These are phyloP conservation scores for Solanum lycopersicoides DNA, from an alignment of 257 asterid genomes.

Conservation along the genomic window DNA sequence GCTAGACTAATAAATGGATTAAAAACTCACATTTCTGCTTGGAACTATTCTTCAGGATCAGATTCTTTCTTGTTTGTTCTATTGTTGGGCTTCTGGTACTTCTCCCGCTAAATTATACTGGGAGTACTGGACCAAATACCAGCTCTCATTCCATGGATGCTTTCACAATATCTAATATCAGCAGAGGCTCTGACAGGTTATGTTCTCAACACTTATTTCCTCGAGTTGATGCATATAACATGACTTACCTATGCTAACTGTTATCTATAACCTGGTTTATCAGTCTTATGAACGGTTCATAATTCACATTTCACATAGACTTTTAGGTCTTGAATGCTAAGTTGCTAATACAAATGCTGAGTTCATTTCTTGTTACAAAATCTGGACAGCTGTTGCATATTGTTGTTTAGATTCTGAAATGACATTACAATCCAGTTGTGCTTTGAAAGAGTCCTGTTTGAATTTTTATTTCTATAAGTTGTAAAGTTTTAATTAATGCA, in stretches of 20 bases:
- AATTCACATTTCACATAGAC: background rate
- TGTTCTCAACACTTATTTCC: background rate
- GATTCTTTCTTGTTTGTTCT: constrained; percentile 64
- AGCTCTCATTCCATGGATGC: constrained; percentile 53
- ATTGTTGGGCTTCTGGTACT: constrained; percentile 51
- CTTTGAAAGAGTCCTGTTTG: background rate
- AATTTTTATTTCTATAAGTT: background rate
- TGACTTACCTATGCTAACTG: background rate
- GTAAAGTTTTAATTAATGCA: background rate
- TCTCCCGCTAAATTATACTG: constrained; percentile 73
- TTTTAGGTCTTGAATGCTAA: background rate
- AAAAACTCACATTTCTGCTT: background rate
- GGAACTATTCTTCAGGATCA: constrained; percentile 53
- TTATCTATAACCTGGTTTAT: background rate
- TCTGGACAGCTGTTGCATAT: background rate
- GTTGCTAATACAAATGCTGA: background rate
- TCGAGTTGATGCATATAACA: background rate
- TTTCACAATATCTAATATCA: constrained; percentile 73
- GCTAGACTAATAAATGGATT: background rate
- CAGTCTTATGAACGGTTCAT: background rate
- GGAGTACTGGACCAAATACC: constrained; percentile 18
- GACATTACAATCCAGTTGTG: background rate
- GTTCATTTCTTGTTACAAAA: background rate
- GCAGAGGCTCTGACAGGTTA: constrained; percentile 71
- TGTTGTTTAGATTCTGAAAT: background rate